phyloP scores from a whole-genome alignment of 1,284 basidiomycete species.

The Ustilago vetiveriae region DNA sequence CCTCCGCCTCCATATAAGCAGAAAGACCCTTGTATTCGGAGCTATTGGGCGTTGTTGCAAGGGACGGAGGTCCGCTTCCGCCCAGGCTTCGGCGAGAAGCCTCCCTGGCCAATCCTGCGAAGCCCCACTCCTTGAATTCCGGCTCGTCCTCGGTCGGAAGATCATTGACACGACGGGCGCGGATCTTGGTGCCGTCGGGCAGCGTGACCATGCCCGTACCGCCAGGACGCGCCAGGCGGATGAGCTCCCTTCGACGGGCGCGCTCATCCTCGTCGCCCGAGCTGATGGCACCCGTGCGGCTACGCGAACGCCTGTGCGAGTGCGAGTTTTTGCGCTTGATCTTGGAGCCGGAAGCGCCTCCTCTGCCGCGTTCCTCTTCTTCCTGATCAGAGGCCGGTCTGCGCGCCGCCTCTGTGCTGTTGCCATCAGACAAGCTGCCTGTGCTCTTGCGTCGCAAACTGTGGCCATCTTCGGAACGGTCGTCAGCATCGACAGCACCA shows the following conservation, averaged over 20 bases:
- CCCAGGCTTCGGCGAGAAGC: conserved; percentile 38
- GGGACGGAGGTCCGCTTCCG: conserved; percentile 36
- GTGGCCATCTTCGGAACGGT: conserved; percentile 20
- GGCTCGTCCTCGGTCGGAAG: conserved; percentile 43
- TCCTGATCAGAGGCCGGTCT: conserved; percentile 29
- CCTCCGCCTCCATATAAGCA: conserved; percentile 26
- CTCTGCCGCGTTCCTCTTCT: conserved; percentile 42
- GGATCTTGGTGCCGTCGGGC: conserved; percentile 63
- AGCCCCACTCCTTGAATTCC: conserved; percentile 60
- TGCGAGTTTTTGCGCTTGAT: conserved; percentile 32
- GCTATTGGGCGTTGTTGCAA: conserved; percentile 41
- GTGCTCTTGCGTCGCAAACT: conserved; percentile 44
- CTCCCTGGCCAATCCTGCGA: conserved; percentile 59
- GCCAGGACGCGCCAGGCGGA: conserved; percentile 59
- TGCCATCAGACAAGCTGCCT: conserved; percentile 24
- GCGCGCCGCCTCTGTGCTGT: conserved; percentile 14
- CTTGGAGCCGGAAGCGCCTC: conserved; percentile 10
- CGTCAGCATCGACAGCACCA: conserved; percentile 20
- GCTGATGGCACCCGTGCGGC: conserved; percentile 39
- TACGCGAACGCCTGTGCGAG: conserved; percentile 39
- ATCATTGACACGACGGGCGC: conserved; percentile 60
- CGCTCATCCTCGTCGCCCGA: conserved; percentile 56
- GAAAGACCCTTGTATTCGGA: conserved; percentile 33
- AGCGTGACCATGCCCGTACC: conserved; percentile 66
- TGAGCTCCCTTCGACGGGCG: conserved; percentile 53